A percentile compares a stretch with the other conserved stretches of the same genome.
These are phyloP conservation scores for Candida labiduridarum DNA, from an alignment of 1,139 yeast genomes.

Conservation along the genomic window DNA sequence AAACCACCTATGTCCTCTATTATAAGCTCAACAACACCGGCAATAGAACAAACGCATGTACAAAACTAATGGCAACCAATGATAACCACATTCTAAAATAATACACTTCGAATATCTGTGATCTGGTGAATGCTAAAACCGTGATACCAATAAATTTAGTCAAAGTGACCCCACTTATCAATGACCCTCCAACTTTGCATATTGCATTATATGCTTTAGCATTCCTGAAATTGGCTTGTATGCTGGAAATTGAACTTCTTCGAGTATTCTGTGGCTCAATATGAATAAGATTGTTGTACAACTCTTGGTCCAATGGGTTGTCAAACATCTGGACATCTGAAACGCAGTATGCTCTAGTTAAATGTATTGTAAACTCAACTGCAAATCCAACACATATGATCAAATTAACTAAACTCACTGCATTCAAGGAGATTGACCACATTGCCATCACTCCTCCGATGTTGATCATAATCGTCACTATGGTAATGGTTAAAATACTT, in stretches of 20 bases:
- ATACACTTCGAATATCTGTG: conserved; percentile 86
- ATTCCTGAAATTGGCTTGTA: conserved; percentile 13
- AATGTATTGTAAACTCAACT: conserved; percentile 89
- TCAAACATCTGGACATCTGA: conserved; percentile 18
- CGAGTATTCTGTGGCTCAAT: conserved; percentile 8
- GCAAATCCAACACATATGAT: conserved; percentile 90
- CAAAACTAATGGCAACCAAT: conserved; percentile 71
- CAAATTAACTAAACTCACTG: conserved; percentile 84
- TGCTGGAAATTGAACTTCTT: conserved; percentile 6
- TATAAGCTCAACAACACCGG: conserved; percentile 68
- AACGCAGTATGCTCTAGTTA: conserved; percentile 72
- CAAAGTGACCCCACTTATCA: conserved; percentile 84
- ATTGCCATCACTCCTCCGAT: conserved; percentile 81
- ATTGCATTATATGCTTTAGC: conserved; percentile 58
- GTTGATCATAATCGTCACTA: conserved; percentile 64
- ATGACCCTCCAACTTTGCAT: conserved; percentile 80
- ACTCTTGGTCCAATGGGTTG: conserved; percentile 16
- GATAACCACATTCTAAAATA: conserved; percentile 97
- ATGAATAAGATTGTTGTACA: conserved; percentile 20
- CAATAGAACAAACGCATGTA: conserved; percentile 75
- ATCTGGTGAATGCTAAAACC: conserved; percentile 82
- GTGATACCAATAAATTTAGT: conserved; percentile 87
- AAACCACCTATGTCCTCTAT: neutral
- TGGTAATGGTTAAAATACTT: conserved; percentile 55
- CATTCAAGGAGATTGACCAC: conserved; percentile 80